Evolutionary conservation across 805 yeast species (phyloP), one percentile per base, ranked within the genome.

Genomic region (Lipomyces lipofer): DNA sequence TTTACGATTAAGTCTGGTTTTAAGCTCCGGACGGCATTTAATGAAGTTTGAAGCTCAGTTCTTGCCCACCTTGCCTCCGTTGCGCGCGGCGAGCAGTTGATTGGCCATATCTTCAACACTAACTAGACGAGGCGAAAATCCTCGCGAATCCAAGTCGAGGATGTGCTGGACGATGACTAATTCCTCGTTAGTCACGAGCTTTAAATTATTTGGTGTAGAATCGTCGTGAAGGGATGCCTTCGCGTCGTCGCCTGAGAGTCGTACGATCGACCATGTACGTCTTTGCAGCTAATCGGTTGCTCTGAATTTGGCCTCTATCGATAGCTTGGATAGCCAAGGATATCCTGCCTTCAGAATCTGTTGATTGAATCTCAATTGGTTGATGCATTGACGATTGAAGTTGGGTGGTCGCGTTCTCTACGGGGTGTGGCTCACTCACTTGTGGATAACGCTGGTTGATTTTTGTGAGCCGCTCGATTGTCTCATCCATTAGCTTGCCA

Each of bases 71-170:
- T 10, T 2, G 33, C 22, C 19, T 15, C 13, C 33, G 12, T 28
- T 24, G 1, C 47, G 38, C 2, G 9, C 4, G 8, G 47, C 47
- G 3, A 43, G 36, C 13, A 43, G 21, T 19, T 24, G 32, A 29
- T 29, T 39, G 45, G 47, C 46, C 47, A 48, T 40, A 48, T 10
- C 46, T 24, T 48, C 47, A 22, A 3, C 47, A 43, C 15, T 28
- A 43, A 9, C 19, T 12, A 43, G 36, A 7, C 25, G 36, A 21
- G 47, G 51, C 33, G 46, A n/a, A 39, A 48, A 48, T 29, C 45
- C 44, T 48, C 51, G 40, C 28, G 27, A 24, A 43, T 48, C 28
- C 40, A 39, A n/a, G 27, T 39, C 51, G 19, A 48, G 25, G 4
- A 39, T 30, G 17, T 48, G 22, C 28, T 48, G 30, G 28, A 48